Base-by-base conservation (phyloP, 2,329 filamentous ascomycete species). In the Pyrenophora seminiperda region DNA sequence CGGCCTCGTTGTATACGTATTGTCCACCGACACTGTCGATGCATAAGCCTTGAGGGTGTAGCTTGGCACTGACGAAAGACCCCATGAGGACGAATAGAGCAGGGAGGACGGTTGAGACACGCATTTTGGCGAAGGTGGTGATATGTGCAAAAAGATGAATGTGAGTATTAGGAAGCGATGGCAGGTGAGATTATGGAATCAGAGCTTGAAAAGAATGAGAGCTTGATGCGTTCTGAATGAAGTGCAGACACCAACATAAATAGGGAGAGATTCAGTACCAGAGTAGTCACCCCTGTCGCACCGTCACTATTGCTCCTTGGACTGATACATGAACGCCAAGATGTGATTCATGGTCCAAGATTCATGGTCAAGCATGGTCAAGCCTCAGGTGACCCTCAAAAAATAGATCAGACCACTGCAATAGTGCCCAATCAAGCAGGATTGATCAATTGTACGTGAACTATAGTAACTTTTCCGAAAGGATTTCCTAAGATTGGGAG, bases 31-130 rank as follows among this genome's bases (percentile, higher is more conserved):
- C 37, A 3, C 31, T 49, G 47, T 63, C 54, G 17, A 58, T 34
- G 45, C 66, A 68, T 3, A 68, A 31, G 9, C 49, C 64, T 10
- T 44, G 56, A 5, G 40, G 41, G 52, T 68, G 66, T 11, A 66
- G 42, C 4, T 56, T 51, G 5, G 64, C 66, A 17, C 41, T 31
- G 17, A 54, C 62, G 24, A 64, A 50, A 3, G 61, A 50, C 24
- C 58, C 41, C 20, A 63, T 19, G 14, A 61, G 11, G 27, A 48
- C 40, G 17, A 52, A n/a, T 14, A 58, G 29, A 20, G 51, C 20
- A 32, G 58, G n/a, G 36, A 59, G 19, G 20, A 43, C 38, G 20
- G 55, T 53, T 20, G 63, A 46, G 40, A 54, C 53, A 41, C 49
- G 64, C 65, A 68, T 68, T 6, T 15, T 18, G 19, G 40, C 58